phyloP scores from a whole-genome alignment of 1,284 basidiomycete genomes.

The Porogramme epimiltina region DNA sequence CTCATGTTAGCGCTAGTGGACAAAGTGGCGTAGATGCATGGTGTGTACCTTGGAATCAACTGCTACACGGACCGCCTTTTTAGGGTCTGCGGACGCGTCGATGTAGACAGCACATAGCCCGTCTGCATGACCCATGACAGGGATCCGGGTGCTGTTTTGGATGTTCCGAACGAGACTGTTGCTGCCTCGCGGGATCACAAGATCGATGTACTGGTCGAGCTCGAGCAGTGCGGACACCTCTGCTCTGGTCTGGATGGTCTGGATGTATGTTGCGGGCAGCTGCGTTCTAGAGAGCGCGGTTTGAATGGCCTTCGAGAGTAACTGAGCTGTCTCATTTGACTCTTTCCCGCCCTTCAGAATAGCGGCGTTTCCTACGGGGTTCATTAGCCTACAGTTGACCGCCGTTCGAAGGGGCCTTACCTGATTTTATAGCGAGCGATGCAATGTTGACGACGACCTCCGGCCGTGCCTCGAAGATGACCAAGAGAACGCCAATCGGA shows the following conservation, averaged over 20 bases:
- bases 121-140: constrained; percentile 99
- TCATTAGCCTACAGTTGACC: neutral
- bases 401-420: constrained; percentile 43
- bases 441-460: constrained; percentile 99
- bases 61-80: constrained; percentile 81
- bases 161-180: constrained; percentile 90
- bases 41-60: constrained; percentile 86
- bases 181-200: constrained; percentile 96
- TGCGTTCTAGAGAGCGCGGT: constrained; percentile 73
- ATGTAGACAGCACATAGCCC: constrained; percentile 91
- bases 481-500: constrained; percentile 94
- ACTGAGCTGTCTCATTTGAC: constrained; percentile 75
- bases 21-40: neutral
- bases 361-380: constrained; percentile 80
- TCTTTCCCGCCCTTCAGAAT: constrained; percentile 98
- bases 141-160: constrained; percentile 88
- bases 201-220: constrained; percentile 91
- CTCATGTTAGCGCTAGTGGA: neutral
- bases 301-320: constrained; percentile 82
- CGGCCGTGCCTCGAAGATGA: constrained; percentile 97
- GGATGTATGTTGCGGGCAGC: constrained; percentile 83
- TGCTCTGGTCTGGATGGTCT: constrained; percentile 90
- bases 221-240: constrained; percentile 88
- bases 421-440: constrained; percentile 94
- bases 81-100: constrained; percentile 78